phyloP scores from a whole-genome alignment of 495 filamentous ascomycete genomes.

The Tuber magnatum region DNA sequence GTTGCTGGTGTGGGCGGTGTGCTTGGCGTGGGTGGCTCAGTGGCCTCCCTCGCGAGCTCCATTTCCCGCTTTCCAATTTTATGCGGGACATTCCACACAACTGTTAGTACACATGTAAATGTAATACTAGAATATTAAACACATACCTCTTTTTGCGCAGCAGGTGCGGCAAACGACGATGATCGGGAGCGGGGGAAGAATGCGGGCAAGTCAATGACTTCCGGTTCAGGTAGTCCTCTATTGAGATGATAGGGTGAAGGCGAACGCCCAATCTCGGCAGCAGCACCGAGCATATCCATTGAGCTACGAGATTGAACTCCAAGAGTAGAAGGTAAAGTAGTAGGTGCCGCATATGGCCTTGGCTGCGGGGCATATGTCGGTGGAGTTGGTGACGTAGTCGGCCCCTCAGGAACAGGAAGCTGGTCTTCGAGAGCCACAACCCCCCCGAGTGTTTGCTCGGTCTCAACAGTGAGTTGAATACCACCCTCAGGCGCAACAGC shows the following conservation, averaged over 20 bases:
- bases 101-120: background rate
- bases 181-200: background rate
- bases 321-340: background rate
- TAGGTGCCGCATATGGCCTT: background rate
- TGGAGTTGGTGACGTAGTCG: background rate
- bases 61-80: background rate
- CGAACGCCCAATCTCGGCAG: conserved; percentile 3
- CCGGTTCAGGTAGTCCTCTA: background rate
- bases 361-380: background rate
- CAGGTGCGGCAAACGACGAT: background rate
- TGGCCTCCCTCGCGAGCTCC: background rate
- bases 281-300: background rate
- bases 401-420: background rate
- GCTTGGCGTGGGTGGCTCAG: background rate
- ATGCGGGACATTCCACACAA: background rate
- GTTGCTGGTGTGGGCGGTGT: background rate
- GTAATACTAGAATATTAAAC: background rate
- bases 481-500: background rate
- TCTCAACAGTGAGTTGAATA: background rate
- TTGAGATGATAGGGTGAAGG: background rate
- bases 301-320: background rate
- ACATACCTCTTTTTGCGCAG: background rate
- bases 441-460: background rate
- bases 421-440: background rate
- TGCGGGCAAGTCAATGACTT: conserved; percentile 1